These are phyloP conservation scores for Anthracocystis walkeri DNA, from an alignment of 1,284 basidiomycete species.

Conservation along the genomic window DNA sequence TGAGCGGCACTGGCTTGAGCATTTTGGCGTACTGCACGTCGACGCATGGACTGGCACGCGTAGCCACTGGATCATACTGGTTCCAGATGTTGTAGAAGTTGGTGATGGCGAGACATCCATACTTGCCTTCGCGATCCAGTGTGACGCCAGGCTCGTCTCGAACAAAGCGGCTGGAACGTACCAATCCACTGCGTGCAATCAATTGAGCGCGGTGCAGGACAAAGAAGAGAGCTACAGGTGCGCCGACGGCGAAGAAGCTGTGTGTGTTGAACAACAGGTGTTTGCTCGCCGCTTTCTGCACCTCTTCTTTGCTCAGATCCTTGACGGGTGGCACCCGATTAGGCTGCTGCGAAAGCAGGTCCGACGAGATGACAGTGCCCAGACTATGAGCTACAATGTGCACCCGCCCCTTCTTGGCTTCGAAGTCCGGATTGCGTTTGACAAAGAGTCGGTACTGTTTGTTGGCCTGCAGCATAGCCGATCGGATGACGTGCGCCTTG, in stretches of 20 bases:
- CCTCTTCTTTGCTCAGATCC: conserved; percentile 17
- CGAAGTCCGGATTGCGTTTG: conserved; percentile 72
- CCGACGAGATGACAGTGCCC: conserved; percentile 73
- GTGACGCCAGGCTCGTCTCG: conserved; percentile 68
- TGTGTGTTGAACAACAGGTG: conserved; percentile 71
- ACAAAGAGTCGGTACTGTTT: conserved; percentile 74
- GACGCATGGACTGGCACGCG: conserved; percentile 69
- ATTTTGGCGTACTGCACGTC: conserved; percentile 65
- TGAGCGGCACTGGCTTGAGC: conserved; percentile 43
- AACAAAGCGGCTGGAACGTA: conserved; percentile 72
- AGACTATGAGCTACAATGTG: conserved; percentile 72
- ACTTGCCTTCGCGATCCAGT: conserved; percentile 72
- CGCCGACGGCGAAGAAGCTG: conserved; percentile 73
- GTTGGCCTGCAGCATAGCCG: conserved; percentile 67
- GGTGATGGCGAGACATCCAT: conserved; percentile 74
- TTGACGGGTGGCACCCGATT: conserved; percentile 70
- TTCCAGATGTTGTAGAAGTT: conserved; percentile 73
- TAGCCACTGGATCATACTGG: conserved; percentile 73
- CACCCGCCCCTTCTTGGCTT: conserved; percentile 71
- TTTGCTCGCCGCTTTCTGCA: conserved; percentile 19
- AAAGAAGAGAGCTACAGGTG: conserved; percentile 74
- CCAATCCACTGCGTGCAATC: conserved; percentile 73
- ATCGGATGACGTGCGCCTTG: conserved; percentile 73
- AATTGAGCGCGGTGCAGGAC: conserved; percentile 74
- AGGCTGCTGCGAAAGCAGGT: conserved; percentile 74